Conservation (phyloP, 2,329 filamentous ascomycete species). For the Ascocoryne sarcoides region DNA sequence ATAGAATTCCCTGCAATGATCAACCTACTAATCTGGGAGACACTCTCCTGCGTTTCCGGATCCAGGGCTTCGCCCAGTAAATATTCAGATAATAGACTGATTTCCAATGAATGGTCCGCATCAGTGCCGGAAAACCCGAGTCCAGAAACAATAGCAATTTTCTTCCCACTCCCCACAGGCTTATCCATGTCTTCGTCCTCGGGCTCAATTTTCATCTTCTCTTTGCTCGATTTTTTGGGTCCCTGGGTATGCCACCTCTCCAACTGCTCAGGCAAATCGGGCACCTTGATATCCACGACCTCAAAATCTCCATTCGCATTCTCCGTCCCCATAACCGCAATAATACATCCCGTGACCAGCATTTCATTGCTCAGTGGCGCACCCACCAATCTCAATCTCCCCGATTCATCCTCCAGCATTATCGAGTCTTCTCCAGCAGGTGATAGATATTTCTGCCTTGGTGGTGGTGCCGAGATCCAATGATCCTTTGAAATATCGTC, state of each 20-base stretch:
- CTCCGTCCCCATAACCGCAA: conserved; percentile 92
- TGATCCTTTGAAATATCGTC: conserved; percentile 93
- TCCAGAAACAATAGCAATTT: conserved; percentile 81
- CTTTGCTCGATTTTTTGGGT: conserved; percentile 28
- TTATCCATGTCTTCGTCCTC: conserved; percentile 51
- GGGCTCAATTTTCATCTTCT: conserved; percentile 39
- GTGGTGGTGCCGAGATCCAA: conserved; percentile 78
- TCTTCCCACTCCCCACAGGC: conserved; percentile 34
- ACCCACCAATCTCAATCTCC: conserved; percentile 73
- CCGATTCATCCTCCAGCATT: conserved; percentile 94
- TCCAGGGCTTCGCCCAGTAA: conserved; percentile 74
- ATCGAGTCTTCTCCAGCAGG: conserved; percentile 52
- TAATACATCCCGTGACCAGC: conserved; percentile 85
- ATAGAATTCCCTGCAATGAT: conserved; percentile 92
- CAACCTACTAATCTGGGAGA: conserved; percentile 68
- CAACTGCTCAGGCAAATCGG: conserved; percentile 76
- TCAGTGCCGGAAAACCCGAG: conserved; percentile 72
- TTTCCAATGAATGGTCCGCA: conserved; percentile 60
- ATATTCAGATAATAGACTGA: conserved; percentile 76
- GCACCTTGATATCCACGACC: conserved; percentile 80
- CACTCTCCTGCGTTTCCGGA: conserved; percentile 46
- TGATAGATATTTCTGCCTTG: conserved; percentile 66
- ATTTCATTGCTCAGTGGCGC: conserved; percentile 56
- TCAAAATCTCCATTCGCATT: conserved; percentile 89
- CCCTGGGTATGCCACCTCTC: conserved; percentile 67